Conservation (phyloP, 2,329 filamentous ascomycete genomes). For the Venturia nashicola region DNA sequence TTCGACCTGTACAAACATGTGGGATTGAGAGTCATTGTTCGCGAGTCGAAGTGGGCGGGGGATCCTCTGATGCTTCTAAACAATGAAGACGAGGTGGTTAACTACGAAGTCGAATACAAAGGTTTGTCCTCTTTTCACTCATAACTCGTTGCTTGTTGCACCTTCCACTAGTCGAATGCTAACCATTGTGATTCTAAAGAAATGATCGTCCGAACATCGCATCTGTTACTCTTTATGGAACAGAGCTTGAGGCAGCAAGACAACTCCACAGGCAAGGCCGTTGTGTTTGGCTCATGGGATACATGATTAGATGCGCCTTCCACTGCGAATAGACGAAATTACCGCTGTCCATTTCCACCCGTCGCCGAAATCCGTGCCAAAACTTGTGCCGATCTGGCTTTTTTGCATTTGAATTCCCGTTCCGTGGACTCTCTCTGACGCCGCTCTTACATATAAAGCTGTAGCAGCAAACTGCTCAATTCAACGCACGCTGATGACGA, state of each 20-base stretch:
- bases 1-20: conserved; percentile 49
- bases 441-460: too few relatives aligned
- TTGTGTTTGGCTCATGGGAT: conserved; percentile 42
- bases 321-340: too few relatives aligned
- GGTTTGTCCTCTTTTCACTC: conserved; percentile 38
- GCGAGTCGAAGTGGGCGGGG: conserved; percentile 34
- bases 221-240: conserved; percentile 54
- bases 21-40: conserved; percentile 56
- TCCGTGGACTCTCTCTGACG: too few relatives aligned
- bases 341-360: too few relatives aligned
- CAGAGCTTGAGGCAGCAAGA: conserved; percentile 48
- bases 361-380: too few relatives aligned
- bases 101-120: conserved; percentile 60
- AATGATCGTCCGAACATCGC: conserved; percentile 51
- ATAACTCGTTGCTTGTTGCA: conserved; percentile 20
- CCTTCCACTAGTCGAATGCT: neutral
- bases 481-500: too few relatives aligned
- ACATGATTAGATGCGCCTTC: neutral
- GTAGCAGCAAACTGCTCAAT: too few relatives aligned
- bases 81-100: conserved; percentile 52
- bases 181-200: conserved; percentile 32
- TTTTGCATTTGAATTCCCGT: too few relatives aligned
- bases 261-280: conserved; percentile 49
- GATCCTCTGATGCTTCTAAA: conserved; percentile 43
- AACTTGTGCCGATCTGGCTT: too few relatives aligned